Evolutionary conservation across 78 protist species (phyloP).

Genomic region (Mastigamoeba balamuthi): DNA sequence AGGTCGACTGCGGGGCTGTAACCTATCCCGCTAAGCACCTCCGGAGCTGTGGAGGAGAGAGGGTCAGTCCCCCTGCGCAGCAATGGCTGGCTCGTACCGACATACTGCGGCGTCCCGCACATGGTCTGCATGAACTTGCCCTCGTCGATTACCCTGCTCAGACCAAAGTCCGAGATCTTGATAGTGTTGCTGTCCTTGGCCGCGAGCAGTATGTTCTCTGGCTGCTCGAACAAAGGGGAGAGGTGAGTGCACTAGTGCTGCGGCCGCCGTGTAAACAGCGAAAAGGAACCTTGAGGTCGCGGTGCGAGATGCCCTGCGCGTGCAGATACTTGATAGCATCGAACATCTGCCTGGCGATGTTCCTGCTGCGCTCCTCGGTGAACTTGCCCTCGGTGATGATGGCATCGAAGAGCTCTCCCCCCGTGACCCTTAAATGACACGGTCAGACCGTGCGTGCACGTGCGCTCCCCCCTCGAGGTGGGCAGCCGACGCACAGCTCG

Average conservation of each 20-base stretch:
- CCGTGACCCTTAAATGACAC: constrained; percentile 22
- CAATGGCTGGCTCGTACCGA: constrained; percentile 15
- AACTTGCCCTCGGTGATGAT: constrained; percentile 27
- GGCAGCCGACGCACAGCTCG: constrained; percentile 29
- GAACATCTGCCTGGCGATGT: constrained; percentile 20
- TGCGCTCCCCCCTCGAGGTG: neutral
- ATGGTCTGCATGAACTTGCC: constrained; percentile 40
- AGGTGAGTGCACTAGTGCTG: neutral
- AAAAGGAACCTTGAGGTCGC: constrained; percentile 33
- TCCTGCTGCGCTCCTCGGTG: constrained; percentile 21
- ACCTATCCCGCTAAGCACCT: constrained; percentile 19
- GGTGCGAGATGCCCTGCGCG: constrained; percentile 36
- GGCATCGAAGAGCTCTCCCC: constrained; percentile 53
- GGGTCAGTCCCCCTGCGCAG: neutral
- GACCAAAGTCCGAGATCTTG: constrained; percentile 24
- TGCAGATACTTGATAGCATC: constrained; percentile 42
- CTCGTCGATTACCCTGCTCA: constrained; percentile 36
- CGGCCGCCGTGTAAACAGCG: neutral
- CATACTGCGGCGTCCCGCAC: constrained; percentile 58
- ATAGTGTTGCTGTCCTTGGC: constrained; percentile 1
- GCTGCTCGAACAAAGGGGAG: too few species aligned
- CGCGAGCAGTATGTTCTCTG: constrained; percentile 42
- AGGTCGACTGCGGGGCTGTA: constrained; percentile 46
- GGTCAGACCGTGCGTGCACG: neutral
- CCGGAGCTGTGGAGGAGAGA: neutral